Conservation (phyloP, 768 basidiomycete genomes). For the Hygrocybe punicea region DNA sequence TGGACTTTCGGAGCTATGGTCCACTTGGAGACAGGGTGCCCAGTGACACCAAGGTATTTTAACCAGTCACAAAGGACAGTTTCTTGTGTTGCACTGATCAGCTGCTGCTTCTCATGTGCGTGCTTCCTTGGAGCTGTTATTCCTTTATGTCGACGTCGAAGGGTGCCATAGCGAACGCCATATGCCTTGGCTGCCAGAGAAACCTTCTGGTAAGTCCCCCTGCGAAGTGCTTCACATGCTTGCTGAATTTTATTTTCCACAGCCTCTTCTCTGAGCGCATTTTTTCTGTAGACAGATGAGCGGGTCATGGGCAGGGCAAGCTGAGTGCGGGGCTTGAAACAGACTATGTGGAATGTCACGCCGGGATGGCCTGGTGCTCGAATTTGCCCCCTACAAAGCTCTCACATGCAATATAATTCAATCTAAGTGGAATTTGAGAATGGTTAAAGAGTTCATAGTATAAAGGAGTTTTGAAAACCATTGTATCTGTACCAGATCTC, state of each 20-base stretch:
- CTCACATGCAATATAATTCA: too few relatives aligned
- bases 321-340: too few relatives aligned
- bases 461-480: too few relatives aligned
- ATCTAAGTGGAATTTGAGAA: too few relatives aligned
- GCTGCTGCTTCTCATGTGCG: slow-evolving; percentile 8
- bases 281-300: too few relatives aligned
- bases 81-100: slow-evolving; percentile 10
- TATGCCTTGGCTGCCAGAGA: neutral
- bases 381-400: too few relatives aligned
- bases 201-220: neutral
- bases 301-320: too few relatives aligned
- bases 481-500: too few relatives aligned
- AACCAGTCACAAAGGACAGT: slow-evolving; percentile 15
- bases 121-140: neutral
- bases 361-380: too few relatives aligned
- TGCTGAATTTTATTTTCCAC: neutral
- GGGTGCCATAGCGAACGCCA: neutral
- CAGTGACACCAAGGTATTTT: slow-evolving; percentile 4
- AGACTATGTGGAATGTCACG: too few relatives aligned
- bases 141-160: neutral
- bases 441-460: too few relatives aligned
- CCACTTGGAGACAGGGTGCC: slow-evolving; percentile 4
- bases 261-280: neutral
- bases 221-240: neutral
- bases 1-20: too few relatives aligned